Evolutionary conservation across 306 rosid genomes (phyloP), one percentile per base, ranked within the genome.

Genomic region (Carpinus viminea): DNA sequence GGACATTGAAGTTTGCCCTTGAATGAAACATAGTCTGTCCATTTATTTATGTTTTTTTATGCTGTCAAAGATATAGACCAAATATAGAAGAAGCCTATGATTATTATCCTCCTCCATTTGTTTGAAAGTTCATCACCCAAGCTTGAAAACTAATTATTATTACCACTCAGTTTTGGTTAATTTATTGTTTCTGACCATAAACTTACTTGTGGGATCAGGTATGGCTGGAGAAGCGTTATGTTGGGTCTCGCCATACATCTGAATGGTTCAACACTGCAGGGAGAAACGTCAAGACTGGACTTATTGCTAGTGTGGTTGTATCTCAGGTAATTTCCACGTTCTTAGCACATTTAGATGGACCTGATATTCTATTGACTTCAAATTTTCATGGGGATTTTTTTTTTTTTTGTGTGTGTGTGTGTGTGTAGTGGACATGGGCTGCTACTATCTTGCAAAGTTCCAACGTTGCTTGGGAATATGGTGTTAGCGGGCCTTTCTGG

Each of bases 241-340:
- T 89, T 20, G 98, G 98, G 48, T 90, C 94, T 36, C 91, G 87
- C 16, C 96, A 89, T 79, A 94, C 97, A 12, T 94, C 97, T 2
- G 98, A 94, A 85, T 94, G 98, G 98, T 94, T 94, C 87, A 94
- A 89, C 83, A 94, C 98, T 74, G 98, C 98, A 74, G 98, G 98
- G 38, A n/a, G n/a, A n/a, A n/a, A n/a, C n/a, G n/a, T n/a, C n/a
- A n/a, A n/a, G n/a, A n/a, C n/a, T n/a, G n/a, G n/a, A n/a, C n/a
- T n/a, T n/a, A n/a, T n/a, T n/a, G n/a, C n/a, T n/a, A n/a, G n/a
- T n/a, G n/a, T n/a, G n/a, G n/a, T n/a, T n/a, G n/a, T n/a, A n/a
- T n/a, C n/a, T n/a, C n/a, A n/a, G n/a, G n/a, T n/a, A n/a, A 75
- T 79, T 68, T 48, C 83, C 68, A 60, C 34, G 72, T 50, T 55